phyloP scores from a whole-genome alignment of 495 filamentous ascomycete genomes.

The Penicilliopsis zonata region DNA sequence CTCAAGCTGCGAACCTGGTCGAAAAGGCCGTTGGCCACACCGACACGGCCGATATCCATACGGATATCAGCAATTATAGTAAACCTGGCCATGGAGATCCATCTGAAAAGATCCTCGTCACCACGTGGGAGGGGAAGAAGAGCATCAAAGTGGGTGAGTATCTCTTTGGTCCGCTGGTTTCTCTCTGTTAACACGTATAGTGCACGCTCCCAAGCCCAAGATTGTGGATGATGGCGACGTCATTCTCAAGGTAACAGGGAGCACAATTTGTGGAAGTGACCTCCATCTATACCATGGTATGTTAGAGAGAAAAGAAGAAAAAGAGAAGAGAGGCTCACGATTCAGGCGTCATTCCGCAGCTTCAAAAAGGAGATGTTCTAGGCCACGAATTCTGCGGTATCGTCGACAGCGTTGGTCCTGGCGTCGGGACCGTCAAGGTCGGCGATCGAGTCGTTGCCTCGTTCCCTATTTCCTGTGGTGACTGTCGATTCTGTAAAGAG shows the following conservation, averaged over 20 bases:
- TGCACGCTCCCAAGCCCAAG: slow-evolving; percentile 54
- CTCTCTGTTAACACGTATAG: slow-evolving; percentile 11
- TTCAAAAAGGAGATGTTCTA: slow-evolving; percentile 76
- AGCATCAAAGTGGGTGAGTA: slow-evolving; percentile 20
- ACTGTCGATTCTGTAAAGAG: slow-evolving; percentile 68
- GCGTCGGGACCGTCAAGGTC: slow-evolving; percentile 41
- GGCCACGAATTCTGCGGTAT: slow-evolving; percentile 86
- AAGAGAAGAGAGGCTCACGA: neutral
- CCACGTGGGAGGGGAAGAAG: slow-evolving; percentile 29
- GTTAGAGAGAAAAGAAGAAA: neutral
- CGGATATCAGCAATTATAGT: slow-evolving; percentile 17
- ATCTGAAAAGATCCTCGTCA: slow-evolving; percentile 9
- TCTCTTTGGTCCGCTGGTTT: neutral
- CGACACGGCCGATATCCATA: slow-evolving; percentile 15
- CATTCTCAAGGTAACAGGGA: slow-evolving; percentile 74
- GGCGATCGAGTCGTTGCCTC: slow-evolving; percentile 75
- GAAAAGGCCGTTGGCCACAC: slow-evolving; percentile 59
- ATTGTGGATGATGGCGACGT: slow-evolving; percentile 67
- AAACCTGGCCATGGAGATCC: slow-evolving; percentile 2
- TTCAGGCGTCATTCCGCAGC: slow-evolving; percentile 47
- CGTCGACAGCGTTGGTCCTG: slow-evolving; percentile 58
- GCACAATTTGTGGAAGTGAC: slow-evolving; percentile 79
- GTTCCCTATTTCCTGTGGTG: slow-evolving; percentile 66
- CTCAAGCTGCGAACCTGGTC: slow-evolving; percentile 49
- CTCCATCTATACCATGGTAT: slow-evolving; percentile 66